Evolutionary conservation across 352 stramenopile genomes (phyloP).

Genomic region (Phytophthora crassamura): DNA sequence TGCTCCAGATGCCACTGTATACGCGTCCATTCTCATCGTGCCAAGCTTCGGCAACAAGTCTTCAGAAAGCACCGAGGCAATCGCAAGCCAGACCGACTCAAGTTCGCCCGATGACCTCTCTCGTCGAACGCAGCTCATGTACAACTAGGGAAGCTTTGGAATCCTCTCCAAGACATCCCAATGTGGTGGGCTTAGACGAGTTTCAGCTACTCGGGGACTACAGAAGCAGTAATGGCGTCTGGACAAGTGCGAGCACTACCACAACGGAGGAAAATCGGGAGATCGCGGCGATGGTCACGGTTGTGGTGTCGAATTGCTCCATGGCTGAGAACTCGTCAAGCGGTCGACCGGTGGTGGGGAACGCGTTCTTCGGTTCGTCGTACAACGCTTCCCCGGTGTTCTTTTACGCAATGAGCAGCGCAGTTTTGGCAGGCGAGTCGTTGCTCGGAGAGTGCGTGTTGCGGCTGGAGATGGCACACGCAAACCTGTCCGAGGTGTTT

Average conservation of each 20-base stretch:
- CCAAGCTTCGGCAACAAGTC: neutral
- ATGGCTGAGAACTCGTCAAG: neutral
- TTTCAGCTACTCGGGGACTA: conserved; percentile 5
- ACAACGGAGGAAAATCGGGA: neutral
- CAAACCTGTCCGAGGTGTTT: neutral
- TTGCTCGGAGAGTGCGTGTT: neutral
- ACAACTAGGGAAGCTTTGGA: conserved; percentile 19
- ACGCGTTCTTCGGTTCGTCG: conserved; percentile 1
- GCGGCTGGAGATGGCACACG: conserved; percentile 1
- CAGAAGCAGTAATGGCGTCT: neutral
- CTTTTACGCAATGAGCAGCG: conserved; percentile 4
- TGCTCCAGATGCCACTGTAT: neutral
- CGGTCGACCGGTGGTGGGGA: neutral
- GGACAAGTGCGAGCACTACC: no score
- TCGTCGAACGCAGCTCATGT: conserved; percentile 9
- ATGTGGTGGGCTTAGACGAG: neutral
- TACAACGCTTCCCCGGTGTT: neutral
- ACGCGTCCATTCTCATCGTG: conserved; percentile 1
- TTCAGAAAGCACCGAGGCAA: neutral
- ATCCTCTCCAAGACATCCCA: conserved; percentile 6
- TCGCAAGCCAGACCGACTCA: neutral
- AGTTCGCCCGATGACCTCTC: neutral
- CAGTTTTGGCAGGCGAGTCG: neutral
- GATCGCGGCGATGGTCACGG: neutral
- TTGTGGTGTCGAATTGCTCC: neutral